A percentile compares a stretch with the other conserved stretches of the same genome.
phyloP scores from a whole-genome alignment of 2,329 filamentous ascomycete species.

The Fusarium beomiforme region DNA sequence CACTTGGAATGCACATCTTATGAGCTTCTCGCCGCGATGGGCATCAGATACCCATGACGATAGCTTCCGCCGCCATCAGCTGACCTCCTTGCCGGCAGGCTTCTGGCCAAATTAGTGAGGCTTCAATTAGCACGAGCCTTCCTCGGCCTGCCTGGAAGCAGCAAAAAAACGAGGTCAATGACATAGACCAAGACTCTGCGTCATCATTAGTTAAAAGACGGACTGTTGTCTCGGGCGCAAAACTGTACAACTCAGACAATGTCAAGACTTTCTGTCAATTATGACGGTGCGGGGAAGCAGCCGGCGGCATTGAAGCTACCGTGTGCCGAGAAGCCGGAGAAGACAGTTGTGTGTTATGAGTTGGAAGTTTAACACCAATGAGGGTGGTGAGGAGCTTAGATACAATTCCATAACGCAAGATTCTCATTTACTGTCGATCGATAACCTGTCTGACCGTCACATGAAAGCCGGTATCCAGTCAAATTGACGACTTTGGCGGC shows the following conservation, averaged over 20 bases:
- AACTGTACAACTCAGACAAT: conserved; percentile 13
- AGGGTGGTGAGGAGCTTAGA: too few species aligned
- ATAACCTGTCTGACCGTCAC: too few species aligned
- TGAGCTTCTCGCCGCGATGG: conserved; percentile 1
- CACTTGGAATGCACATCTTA: neutral
- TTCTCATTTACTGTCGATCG: too few species aligned
- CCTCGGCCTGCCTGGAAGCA: conserved; percentile 3
- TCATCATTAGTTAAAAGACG: conserved; percentile 22
- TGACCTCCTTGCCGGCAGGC: conserved; percentile 4
- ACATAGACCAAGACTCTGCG: conserved; percentile 33
- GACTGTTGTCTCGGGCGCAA: too few species aligned
- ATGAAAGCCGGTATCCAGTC: too few species aligned
- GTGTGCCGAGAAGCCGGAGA: conserved; percentile 8
- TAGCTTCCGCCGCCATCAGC: neutral
- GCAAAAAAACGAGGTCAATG: conserved; percentile 25
- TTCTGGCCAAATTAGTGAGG: conserved; percentile 22
- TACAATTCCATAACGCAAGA: too few species aligned
- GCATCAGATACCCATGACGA: neutral
- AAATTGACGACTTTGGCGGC: too few species aligned
- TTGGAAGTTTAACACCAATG: too few species aligned
- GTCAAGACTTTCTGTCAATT: conserved; percentile 10
- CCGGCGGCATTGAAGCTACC: conserved; percentile 4
- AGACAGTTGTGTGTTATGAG: too few species aligned
- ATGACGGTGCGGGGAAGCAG: neutral
- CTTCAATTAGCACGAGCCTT: conserved; percentile 7